Conservation (phyloP, 2,329 filamentous ascomycete species). For the Penicillium sp. region DNA sequence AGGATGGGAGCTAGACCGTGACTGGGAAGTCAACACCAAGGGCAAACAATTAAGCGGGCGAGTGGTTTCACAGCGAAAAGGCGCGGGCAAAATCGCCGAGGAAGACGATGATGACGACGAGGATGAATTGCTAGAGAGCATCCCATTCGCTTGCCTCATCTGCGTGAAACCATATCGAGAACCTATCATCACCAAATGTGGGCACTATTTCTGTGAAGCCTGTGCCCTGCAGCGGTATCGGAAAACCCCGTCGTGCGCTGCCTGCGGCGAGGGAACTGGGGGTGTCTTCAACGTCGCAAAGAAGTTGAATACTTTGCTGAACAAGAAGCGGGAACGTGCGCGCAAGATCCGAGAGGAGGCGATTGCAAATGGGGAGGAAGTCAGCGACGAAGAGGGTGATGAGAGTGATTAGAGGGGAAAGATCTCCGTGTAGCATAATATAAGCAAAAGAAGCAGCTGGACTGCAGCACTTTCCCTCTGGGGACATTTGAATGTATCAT, state of each 20-base stretch:
- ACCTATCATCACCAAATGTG: constrained; percentile 84
- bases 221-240: constrained; percentile 86
- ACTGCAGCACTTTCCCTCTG: background rate
- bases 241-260: constrained; percentile 82
- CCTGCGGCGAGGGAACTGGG: constrained; percentile 79
- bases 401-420: constrained; percentile 10
- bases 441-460: constrained; percentile 3
- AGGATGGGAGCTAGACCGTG: constrained; percentile 91
- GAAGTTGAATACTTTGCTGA: constrained; percentile 75
- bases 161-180: constrained; percentile 75
- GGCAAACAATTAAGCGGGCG: constrained; percentile 49
- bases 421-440: constrained; percentile 11
- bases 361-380: constrained; percentile 55
- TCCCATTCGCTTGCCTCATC: constrained; percentile 87
- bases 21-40: constrained; percentile 84
- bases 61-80: constrained; percentile 49
- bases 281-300: constrained; percentile 90
- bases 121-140: constrained; percentile 72
- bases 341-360: constrained; percentile 54
- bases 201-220: constrained; percentile 92
- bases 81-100: constrained; percentile 48
- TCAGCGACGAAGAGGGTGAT: constrained; percentile 47
- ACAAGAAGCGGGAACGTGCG: constrained; percentile 63
- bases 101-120: constrained; percentile 60
- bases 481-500: background rate